Conservation (phyloP, 768 basidiomycete genomes). For the Trametes cubensis region DNA sequence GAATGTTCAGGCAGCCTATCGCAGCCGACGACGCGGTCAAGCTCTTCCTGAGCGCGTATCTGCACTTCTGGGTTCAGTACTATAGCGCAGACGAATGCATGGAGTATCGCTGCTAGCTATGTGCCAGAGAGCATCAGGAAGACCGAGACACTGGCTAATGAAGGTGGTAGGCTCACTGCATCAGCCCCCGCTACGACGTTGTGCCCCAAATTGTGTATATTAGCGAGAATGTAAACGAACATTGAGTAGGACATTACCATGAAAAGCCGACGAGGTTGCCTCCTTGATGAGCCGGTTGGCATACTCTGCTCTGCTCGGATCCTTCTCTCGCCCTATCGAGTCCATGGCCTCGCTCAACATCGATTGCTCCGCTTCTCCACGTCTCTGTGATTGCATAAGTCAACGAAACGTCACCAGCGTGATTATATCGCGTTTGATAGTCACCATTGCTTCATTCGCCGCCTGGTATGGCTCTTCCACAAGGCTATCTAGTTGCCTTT, state of each 20-base stretch:
- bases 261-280: slow-evolving; percentile 5
- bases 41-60: slow-evolving; percentile 18
- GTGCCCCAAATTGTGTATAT: no score
- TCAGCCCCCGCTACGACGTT: not conserved
- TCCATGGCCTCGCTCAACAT: not conserved
- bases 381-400: slow-evolving; percentile 45
- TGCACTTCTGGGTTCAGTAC: slow-evolving; percentile 15
- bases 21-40: slow-evolving; percentile 21
- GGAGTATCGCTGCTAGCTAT: slow-evolving; percentile 2
- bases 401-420: no score
- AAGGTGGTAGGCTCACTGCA: not conserved
- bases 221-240: no score
- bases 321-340: no score
- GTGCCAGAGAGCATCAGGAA: no score
- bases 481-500: slow-evolving; percentile 58
- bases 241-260: no score
- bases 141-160: no score
- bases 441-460: slow-evolving; percentile 55
- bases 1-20: slow-evolving; percentile 21
- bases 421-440: no score
- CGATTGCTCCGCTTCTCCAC: not conserved
- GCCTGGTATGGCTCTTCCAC: slow-evolving; percentile 61
- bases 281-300: slow-evolving; percentile 6
- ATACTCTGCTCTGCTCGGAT: not conserved
- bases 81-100: slow-evolving; percentile 13